Base-by-base conservation (phyloP, 2,329 filamentous ascomycete species). In the Stagonosporopsis cucurbitacearum region DNA sequence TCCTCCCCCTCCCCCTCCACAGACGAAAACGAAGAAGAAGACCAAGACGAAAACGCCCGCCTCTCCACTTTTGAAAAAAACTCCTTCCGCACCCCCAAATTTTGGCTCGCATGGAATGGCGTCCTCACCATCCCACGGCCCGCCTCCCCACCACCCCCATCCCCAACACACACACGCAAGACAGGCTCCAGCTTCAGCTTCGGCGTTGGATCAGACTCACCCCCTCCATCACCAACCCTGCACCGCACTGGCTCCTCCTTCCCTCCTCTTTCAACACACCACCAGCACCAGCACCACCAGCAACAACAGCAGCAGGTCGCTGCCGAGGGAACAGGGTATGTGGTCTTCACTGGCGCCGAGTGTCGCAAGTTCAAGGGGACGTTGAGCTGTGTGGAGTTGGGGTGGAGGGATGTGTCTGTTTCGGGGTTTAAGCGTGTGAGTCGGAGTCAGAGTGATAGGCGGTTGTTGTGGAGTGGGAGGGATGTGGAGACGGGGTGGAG, bases 1-100 rank as follows among this genome's bases (percentile, higher is more conserved):
- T n/a, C n/a, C n/a, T n/a, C n/a, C n/a, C n/a, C n/a, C n/a, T n/a
- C n/a, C n/a, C n/a, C n/a, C n/a, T n/a, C n/a, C n/a, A n/a, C n/a
- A n/a, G 17, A 54, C 9, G 15, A 44, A 9, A 37, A 37, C 19
- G 46, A 51, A 6, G 46, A 50, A 6, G 23, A 25, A 4, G 46
- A 50, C 9, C 48, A 57, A 3, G 35, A 41, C 2, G 42, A 49
- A 1, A 39, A 54, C 1, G 40, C 37, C 19, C 64, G 66, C 25
- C 67, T 69, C 54, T 39, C 56, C 32, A 65, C 57, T 0, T 69
- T 69, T 23, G 66, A 69, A 19, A 69, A 68, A 44, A 69, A 69
- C 47, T 65, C 62, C 40, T 68, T 69, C 44, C 63, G 66, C n/a
- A 46, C 55, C 4, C 66, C 66, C 22, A 69, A 68, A 26, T 69